A percentile compares a stretch with the other conserved stretches of the same genome.
Evolutionary conservation across 768 basidiomycete genomes (phyloP).

Genomic region (Suillus subalutaceus): DNA sequence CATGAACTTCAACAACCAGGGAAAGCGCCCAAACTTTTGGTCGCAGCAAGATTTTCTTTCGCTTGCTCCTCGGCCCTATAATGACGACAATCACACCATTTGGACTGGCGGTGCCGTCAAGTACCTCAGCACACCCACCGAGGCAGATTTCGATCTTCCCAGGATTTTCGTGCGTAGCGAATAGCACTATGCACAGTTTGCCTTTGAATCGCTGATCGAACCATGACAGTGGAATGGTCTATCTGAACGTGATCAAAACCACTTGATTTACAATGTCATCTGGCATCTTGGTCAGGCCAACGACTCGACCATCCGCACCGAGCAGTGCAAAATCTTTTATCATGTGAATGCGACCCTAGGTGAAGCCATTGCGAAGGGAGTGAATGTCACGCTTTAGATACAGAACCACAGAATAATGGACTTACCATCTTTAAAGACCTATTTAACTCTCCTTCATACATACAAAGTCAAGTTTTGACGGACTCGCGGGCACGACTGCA

Average conservation of each 20-base stretch:
- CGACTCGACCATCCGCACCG: conserved; percentile 30
- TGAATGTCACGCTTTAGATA: conserved; percentile 23
- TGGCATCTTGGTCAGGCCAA: conserved; percentile 41
- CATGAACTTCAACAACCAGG: conserved; percentile 41
- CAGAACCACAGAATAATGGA: not conserved
- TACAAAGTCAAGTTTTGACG: too few relatives aligned
- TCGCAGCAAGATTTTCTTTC: conserved; percentile 39
- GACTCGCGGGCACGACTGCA: too few relatives aligned
- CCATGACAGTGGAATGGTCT: conserved; percentile 34
- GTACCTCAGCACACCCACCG: conserved; percentile 36
- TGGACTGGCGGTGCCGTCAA: conserved; percentile 46
- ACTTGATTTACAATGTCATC: conserved; percentile 41
- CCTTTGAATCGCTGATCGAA: not conserved
- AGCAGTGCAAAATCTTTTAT: conserved; percentile 38
- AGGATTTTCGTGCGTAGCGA: conserved; percentile 31
- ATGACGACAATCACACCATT: conserved; percentile 42
- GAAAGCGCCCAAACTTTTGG: conserved; percentile 42
- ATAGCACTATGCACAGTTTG: not conserved
- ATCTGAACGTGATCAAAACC: conserved; percentile 36
- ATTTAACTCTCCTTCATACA: too few relatives aligned
- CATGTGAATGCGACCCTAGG: conserved; percentile 41
- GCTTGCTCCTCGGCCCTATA: conserved; percentile 36
- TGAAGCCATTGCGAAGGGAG: conserved; percentile 37
- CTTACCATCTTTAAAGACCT: not conserved
- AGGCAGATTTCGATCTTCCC: conserved; percentile 44